Evolutionary conservation across 352 stramenopile genomes (phyloP).

Genomic region (Phytophthora palmivora): DNA sequence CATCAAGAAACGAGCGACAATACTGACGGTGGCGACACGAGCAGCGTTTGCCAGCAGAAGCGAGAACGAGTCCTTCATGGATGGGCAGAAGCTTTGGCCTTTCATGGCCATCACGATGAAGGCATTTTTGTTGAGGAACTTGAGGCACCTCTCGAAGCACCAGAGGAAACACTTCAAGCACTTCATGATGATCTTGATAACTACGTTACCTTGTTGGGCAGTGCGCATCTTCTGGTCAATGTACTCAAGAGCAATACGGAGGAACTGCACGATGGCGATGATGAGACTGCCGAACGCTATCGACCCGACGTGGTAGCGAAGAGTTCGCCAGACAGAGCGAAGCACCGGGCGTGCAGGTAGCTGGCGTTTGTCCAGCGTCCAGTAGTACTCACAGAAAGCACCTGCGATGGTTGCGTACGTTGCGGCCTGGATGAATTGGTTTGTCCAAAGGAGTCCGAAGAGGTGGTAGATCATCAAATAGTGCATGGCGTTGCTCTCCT

Average conservation of each 20-base stretch:
- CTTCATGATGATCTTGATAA: constrained; percentile 80
- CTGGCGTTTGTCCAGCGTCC: constrained; percentile 81
- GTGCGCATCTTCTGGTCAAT: constrained; percentile 77
- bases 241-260: constrained; percentile 80
- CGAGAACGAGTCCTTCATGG: constrained; percentile 95
- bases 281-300: constrained; percentile 90
- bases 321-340: constrained; percentile 64
- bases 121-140: constrained; percentile 92
- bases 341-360: constrained; percentile 55
- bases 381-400: constrained; percentile 89
- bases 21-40: constrained; percentile 87
- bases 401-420: constrained; percentile 80
- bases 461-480: constrained; percentile 87
- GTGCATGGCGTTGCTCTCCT: constrained; percentile 74
- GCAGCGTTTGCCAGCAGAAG: constrained; percentile 95
- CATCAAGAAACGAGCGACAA: constrained; percentile 87
- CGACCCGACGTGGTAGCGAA: constrained; percentile 85
- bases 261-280: constrained; percentile 86
- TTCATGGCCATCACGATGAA: constrained; percentile 93
- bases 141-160: constrained; percentile 92
- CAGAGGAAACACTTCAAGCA: constrained; percentile 91
- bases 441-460: constrained; percentile 87
- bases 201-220: constrained; percentile 67
- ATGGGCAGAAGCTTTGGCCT: constrained; percentile 84
- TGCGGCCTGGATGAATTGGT: constrained; percentile 84